Evolutionary conservation across 441 rosid genomes (phyloP).

Genomic region (Kokia cookei): DNA sequence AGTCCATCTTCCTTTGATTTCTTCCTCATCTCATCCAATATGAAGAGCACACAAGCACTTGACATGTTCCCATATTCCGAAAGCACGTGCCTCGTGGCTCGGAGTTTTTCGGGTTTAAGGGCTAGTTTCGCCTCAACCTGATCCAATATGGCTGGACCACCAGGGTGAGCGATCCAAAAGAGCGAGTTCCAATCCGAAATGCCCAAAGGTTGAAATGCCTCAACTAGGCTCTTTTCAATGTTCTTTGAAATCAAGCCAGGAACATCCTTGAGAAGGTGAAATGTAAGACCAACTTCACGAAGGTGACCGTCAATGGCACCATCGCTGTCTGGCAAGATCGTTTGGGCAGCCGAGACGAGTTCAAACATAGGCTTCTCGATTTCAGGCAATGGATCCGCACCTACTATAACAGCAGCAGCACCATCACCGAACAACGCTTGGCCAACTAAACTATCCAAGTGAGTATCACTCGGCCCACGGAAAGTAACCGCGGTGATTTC

Average conservation of each 20-base stretch:
- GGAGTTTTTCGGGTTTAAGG: conserved; percentile 25
- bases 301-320: conserved; percentile 31
- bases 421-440: conserved; percentile 43
- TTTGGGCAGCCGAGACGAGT: conserved; percentile 23
- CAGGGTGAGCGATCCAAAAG: conserved; percentile 34
- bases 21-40: conserved; percentile 34
- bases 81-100: conserved; percentile 25
- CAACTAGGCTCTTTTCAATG: conserved; percentile 21
- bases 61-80: conserved; percentile 33
- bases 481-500: conserved; percentile 25
- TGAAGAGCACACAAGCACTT: conserved; percentile 27
- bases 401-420: conserved; percentile 34
- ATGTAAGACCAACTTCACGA: conserved; percentile 27
- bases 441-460: conserved; percentile 22
- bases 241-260: conserved; percentile 26
- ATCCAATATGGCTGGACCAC: conserved; percentile 34
- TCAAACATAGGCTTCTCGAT: conserved; percentile 28
- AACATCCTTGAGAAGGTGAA: conserved; percentile 28
- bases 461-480: conserved; percentile 31
- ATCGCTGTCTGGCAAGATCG: conserved; percentile 21
- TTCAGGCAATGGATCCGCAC: conserved; percentile 24
- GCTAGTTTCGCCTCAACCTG: conserved; percentile 20
- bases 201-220: conserved; percentile 28
- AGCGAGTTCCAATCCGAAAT: conserved; percentile 38
- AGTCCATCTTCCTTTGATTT: conserved; percentile 20